Evolutionary conservation across 108 stramenopile species (phyloP).

Genomic region (Cyclostephanos tholiformis): DNA sequence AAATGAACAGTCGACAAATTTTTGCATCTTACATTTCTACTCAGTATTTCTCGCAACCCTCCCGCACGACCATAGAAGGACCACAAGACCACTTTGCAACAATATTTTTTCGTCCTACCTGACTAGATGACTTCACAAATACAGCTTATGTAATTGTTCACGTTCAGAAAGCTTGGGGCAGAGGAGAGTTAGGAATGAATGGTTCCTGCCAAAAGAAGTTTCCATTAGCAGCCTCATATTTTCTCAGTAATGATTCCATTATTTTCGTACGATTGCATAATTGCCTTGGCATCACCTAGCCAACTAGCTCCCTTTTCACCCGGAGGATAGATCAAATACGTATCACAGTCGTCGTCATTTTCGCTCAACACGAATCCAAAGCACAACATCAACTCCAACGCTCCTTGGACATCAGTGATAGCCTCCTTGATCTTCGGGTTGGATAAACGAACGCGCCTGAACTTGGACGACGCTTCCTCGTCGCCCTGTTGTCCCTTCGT

Average conservation of each 20-base stretch:
- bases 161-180: too few species aligned
- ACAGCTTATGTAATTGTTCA: too few species aligned
- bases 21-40: neutral
- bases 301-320: slow-evolving; percentile 53
- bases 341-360: slow-evolving; percentile 66
- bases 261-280: slow-evolving; percentile 63
- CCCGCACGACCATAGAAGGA: neutral
- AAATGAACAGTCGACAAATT: neutral
- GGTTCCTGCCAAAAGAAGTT: neutral
- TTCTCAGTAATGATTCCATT: slow-evolving; percentile 16
- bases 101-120: neutral
- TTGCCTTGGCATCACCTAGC: slow-evolving; percentile 52
- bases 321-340: slow-evolving; percentile 69
- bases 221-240: neutral
- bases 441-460: slow-evolving; percentile 69
- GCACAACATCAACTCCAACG: slow-evolving; percentile 70
- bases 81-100: neutral
- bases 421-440: slow-evolving; percentile 84
- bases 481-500: slow-evolving; percentile 71
- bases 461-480: slow-evolving; percentile 63
- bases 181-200: too few species aligned
- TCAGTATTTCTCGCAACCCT: neutral
- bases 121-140: too few species aligned
- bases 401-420: slow-evolving; percentile 69
- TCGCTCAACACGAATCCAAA: slow-evolving; percentile 70